Evolutionary conservation across 2,329 filamentous ascomycete genomes (phyloP).

Genomic region (Emmonsia crescens): DNA sequence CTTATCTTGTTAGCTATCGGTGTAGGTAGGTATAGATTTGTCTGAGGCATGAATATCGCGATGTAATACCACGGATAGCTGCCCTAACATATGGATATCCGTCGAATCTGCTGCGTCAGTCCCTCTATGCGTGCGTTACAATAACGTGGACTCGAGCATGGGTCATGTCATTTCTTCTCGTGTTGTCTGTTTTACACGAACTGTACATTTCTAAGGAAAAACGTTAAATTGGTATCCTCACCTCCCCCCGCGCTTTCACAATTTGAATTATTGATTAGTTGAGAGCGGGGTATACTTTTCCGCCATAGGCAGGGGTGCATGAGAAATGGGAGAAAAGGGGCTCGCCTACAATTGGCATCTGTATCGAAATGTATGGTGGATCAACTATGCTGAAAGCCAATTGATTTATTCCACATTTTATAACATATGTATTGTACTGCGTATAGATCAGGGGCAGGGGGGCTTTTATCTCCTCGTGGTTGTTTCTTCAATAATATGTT

Average conservation of each 20-base stretch:
- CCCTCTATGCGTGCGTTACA: background rate
- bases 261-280: background rate
- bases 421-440: background rate
- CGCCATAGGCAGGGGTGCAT: background rate
- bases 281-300: background rate
- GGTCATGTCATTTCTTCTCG: background rate
- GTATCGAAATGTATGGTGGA: background rate
- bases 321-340: background rate
- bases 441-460: background rate
- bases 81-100: background rate
- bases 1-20: background rate
- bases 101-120: background rate
- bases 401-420: background rate
- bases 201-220: background rate
- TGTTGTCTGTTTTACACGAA: background rate
- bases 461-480: background rate
- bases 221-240: background rate
- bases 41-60: background rate
- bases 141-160: background rate
- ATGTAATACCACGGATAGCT: background rate
- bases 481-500: background rate
- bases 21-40: background rate
- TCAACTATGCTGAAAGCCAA: background rate
- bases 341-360: background rate
- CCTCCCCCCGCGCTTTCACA: background rate